Evolutionary conservation across 1,139 yeast species (phyloP).

Genomic region (Zygosaccharomyces pseudobailii): DNA sequence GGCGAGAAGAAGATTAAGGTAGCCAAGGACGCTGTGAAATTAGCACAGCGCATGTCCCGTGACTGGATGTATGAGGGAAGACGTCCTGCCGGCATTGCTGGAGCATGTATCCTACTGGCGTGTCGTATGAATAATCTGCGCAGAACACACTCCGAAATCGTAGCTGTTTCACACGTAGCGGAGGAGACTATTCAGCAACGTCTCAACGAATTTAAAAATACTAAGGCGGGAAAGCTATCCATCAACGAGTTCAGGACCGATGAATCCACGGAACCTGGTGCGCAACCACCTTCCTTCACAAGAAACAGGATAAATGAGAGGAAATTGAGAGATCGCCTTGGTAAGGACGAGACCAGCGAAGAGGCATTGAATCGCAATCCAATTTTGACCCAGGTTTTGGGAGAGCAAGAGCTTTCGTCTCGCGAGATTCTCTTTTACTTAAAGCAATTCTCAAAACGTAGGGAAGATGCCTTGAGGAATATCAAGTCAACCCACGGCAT

Average conservation of each 20-base stretch:
- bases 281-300: constrained; percentile 80
- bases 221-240: constrained; percentile 69
- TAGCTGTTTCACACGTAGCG: constrained; percentile 92
- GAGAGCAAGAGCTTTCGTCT: constrained; percentile 42
- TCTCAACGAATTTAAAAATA: constrained; percentile 77
- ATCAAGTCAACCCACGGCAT: constrained; percentile 34
- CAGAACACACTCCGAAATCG: constrained; percentile 88
- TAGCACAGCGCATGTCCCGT: constrained; percentile 85
- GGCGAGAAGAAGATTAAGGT: constrained; percentile 69
- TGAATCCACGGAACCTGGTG: constrained; percentile 38
- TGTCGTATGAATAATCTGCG: constrained; percentile 95
- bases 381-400: constrained; percentile 38
- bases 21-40: constrained; percentile 75
- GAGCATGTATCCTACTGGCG: constrained; percentile 89
- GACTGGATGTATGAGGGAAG: constrained; percentile 98
- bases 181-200: constrained; percentile 89
- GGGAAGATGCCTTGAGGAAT: constrained; percentile 36
- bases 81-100: constrained; percentile 97
- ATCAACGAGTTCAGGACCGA: constrained; percentile 64
- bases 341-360: constrained; percentile 34
- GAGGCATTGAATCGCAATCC: constrained; percentile 38
- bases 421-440: constrained; percentile 43
- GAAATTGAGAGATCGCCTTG: constrained; percentile 34
- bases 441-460: constrained; percentile 41
- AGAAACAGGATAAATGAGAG: constrained; percentile 44